phyloP scores from a whole-genome alignment of 2,329 filamentous ascomycete species.

The Aspergillus glaucus region DNA sequence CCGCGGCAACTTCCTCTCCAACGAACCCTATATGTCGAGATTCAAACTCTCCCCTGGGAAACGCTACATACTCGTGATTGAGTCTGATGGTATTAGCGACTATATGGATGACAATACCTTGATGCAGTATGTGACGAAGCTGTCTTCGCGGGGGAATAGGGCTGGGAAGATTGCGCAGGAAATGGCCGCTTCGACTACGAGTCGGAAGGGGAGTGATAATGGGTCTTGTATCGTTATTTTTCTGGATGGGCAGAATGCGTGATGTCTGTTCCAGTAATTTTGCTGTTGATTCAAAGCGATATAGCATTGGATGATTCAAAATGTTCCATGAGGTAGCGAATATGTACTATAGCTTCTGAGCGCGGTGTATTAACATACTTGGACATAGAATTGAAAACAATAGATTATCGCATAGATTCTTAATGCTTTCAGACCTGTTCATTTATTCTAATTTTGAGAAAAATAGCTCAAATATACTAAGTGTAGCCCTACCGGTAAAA shows the following conservation, averaged over 20 bases:
- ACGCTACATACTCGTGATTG: conserved; percentile 25
- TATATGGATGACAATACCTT: conserved; percentile 21
- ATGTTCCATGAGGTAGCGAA: background rate
- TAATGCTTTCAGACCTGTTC: too few relatives aligned
- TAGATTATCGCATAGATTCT: too few relatives aligned
- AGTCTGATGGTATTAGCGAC: conserved; percentile 28
- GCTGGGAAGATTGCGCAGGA: conserved; percentile 25
- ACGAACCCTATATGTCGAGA: conserved; percentile 23
- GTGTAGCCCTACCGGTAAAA: too few relatives aligned
- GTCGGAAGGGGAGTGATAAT: conserved; percentile 23
- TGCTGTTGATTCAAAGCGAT: too few relatives aligned
- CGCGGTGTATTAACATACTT: background rate
- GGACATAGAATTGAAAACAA: background rate
- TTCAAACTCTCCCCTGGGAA: conserved; percentile 15
- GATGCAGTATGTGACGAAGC: conserved; percentile 25
- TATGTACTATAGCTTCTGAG: too few relatives aligned
- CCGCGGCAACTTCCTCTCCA: conserved; percentile 27
- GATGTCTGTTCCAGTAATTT: background rate
- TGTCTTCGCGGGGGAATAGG: conserved; percentile 21
- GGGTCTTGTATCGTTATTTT: conserved; percentile 27
- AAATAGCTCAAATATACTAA: too few relatives aligned
- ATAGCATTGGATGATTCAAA: background rate
- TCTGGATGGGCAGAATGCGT: conserved; percentile 22
- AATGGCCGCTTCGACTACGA: conserved; percentile 15
- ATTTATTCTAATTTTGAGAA: too few relatives aligned